A percentile compares a stretch with the other conserved stretches of the same genome.
Conservation (phyloP, 2,329 filamentous ascomycete species). For the Ceratocystis papillata region DNA sequence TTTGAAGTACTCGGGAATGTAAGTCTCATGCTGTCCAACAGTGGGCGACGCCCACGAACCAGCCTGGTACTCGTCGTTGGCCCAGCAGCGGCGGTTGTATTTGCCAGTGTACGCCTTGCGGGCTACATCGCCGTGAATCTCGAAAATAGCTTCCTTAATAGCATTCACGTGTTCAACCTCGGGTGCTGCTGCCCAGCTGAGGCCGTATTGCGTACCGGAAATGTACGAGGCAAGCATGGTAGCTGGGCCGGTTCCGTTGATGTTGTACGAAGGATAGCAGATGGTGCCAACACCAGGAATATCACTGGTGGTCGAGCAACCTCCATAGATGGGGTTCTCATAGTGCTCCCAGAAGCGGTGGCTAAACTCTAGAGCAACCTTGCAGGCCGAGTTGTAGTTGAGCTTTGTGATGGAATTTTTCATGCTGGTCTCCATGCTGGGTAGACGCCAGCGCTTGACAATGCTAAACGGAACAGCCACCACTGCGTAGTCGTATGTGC, state of each 20-base stretch:
- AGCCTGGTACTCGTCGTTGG: slow-evolving; percentile 48
- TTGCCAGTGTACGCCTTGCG: slow-evolving; percentile 49
- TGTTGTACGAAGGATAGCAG: slow-evolving; percentile 57
- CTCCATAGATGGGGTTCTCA: slow-evolving; percentile 48
- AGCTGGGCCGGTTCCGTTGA: slow-evolving; percentile 53
- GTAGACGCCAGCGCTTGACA: slow-evolving; percentile 51
- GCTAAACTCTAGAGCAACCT: slow-evolving; percentile 56
- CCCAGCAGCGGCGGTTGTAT: slow-evolving; percentile 56
- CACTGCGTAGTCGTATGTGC: slow-evolving; percentile 56
- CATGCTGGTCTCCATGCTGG: slow-evolving; percentile 36
- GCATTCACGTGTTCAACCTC: slow-evolving; percentile 53
- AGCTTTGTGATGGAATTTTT: slow-evolving; percentile 39
- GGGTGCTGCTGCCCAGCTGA: slow-evolving; percentile 37
- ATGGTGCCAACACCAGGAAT: slow-evolving; percentile 51
- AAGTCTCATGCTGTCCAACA: slow-evolving; percentile 57
- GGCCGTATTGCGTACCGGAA: slow-evolving; percentile 34
- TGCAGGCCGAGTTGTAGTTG: slow-evolving; percentile 40
- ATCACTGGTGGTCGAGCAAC: slow-evolving; percentile 44
- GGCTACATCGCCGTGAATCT: slow-evolving; percentile 46
- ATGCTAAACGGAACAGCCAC: slow-evolving; percentile 54
- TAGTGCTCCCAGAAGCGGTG: slow-evolving; percentile 51
- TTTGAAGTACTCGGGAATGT: slow-evolving; percentile 61
- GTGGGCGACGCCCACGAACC: slow-evolving; percentile 52
- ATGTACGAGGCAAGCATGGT: slow-evolving; percentile 52
- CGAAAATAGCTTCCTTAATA: slow-evolving; percentile 53